These are phyloP conservation scores for Cornus suecica DNA, from an alignment of 148 eudicot genomes.

Conservation along the genomic window DNA sequence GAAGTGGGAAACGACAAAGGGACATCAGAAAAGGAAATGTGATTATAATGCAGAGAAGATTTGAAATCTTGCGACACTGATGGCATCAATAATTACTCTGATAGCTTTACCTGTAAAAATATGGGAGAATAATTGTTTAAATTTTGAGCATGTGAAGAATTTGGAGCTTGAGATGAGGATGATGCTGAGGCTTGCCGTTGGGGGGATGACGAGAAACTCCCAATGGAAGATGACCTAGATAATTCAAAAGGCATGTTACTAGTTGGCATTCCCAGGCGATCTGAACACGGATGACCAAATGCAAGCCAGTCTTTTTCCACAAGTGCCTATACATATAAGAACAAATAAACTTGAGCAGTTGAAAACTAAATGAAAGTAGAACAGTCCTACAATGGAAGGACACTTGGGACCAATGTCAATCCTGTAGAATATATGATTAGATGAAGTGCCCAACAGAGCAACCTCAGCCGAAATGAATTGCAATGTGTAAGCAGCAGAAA, in stretches of 20 bases:
- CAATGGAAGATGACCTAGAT: conserved; percentile 59
- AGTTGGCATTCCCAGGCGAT: conserved; percentile 78
- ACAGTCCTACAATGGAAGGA: not conserved
- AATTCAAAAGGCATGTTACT: conserved; percentile 59
- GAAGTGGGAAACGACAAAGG: too few relatives aligned
- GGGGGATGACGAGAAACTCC: conserved; percentile 66
- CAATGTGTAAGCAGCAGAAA: not conserved
- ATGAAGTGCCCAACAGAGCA: not conserved
- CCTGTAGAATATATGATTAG: not conserved
- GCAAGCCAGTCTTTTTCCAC: conserved; percentile 99
- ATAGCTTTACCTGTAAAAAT: conserved; percentile 65
- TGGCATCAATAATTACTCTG: not conserved
- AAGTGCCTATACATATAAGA: conserved; percentile 58
- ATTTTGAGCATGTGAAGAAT: conserved; percentile 60
- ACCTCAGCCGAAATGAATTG: not conserved
- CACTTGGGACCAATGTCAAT: not conserved
- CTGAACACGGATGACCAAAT: conserved; percentile 97
- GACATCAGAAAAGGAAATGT: too few relatives aligned
- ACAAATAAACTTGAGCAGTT: conserved; percentile 1
- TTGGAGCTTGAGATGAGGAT: conserved; percentile 45
- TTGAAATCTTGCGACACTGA: not conserved
- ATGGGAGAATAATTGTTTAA: conserved; percentile 77
- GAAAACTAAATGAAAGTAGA: conserved; percentile 9
- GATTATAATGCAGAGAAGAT: not conserved
- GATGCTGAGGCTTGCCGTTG: conserved; percentile 71